Base-by-base conservation (phyloP, 2,329 filamentous ascomycete genomes). In the Coniochaeta sp. region DNA sequence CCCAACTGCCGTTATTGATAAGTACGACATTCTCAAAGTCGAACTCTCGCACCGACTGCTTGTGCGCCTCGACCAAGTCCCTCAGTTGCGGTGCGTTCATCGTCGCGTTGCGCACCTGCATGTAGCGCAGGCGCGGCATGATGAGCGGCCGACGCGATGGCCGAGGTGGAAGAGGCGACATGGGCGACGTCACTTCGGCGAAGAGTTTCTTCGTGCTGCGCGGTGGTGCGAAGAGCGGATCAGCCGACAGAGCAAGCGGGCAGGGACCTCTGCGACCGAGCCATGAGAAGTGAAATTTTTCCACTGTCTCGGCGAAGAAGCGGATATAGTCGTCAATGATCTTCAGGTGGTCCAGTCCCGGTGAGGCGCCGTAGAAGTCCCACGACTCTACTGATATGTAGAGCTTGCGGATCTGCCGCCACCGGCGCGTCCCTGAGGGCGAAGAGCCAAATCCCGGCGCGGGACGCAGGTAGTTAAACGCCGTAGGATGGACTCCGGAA, bases 311-410 rank as follows among this genome's bases (percentile, higher is more conserved):
- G 0, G 87, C 82, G 70, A 96, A 90, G 64, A 78, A 80, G 60
- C 89, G 84, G 64, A 96, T 81, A 70, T 92, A 96, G 66, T 90
- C 87, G 67, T 95, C 89, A 1, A 96, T 83, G 68, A 95, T 85
- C 74, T 91, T 91, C 59, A 87, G 81, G 71, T 90, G 89, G 72
- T 91, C 85, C 34, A 83, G 77, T 19, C 87, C 83, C 1, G 83
- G 82, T n/a, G 81, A 80, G 0, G 80, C 73, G 31, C 79, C 82
- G 65, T 78, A 77, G 72, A 85, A 87, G 71, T 86, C 83, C 83
- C 85, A 91, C 44, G 82, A 81, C 64, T 91, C 87, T 71, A 91
- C 89, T 33, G 84, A 85, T 64, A 95, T 86, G 67, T 83, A 82
- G 31, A 96, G 81, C 63, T 87, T 87, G 64, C 81, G 82, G 71